Percentiles rank a stretch among this genome's conserved stretches.
Conservation (phyloP, 2,329 filamentous ascomycete species). For the Paradendryphiella salina region DNA sequence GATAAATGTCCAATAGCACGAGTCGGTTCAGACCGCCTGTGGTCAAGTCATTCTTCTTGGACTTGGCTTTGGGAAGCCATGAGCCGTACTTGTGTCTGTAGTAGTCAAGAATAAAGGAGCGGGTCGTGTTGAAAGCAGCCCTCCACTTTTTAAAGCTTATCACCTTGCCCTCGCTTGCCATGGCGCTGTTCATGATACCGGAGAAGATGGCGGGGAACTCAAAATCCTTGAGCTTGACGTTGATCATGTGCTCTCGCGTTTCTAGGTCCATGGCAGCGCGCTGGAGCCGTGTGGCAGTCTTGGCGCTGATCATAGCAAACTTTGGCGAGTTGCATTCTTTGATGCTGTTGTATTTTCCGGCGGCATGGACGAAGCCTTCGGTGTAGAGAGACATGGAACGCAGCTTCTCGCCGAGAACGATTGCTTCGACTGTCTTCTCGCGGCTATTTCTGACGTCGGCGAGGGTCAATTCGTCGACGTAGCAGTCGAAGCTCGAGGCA, state of each 20-base stretch:
- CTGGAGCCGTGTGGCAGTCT: conserved; percentile 78
- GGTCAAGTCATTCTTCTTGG: conserved; percentile 87
- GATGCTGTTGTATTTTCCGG: conserved; percentile 77
- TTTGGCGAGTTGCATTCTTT: conserved; percentile 70
- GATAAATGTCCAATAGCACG: conserved; percentile 79
- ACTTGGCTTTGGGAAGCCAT: conserved; percentile 89
- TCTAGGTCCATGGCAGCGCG: conserved; percentile 79
- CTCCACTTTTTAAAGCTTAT: conserved; percentile 87
- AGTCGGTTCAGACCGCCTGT: conserved; percentile 84
- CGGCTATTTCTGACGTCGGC: conserved; percentile 79
- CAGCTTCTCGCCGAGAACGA: conserved; percentile 88
- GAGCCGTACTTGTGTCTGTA: conserved; percentile 70
- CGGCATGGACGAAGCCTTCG: conserved; percentile 88
- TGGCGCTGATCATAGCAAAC: conserved; percentile 68
- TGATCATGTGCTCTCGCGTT: conserved; percentile 70
- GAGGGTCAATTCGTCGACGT: conserved; percentile 74
- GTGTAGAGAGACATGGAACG: conserved; percentile 80
- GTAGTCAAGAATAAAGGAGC: conserved; percentile 71
- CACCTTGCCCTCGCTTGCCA: conserved; percentile 71
- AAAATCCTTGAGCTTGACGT: conserved; percentile 77
- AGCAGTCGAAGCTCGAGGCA: conserved; percentile 69
- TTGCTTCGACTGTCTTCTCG: conserved; percentile 85
- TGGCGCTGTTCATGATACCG: conserved; percentile 83
- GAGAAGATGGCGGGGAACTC: conserved; percentile 90
- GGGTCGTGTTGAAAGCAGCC: conserved; percentile 71